These are phyloP conservation scores for Prunus padus DNA, from an alignment of 306 rosid genomes.

Conservation along the genomic window DNA sequence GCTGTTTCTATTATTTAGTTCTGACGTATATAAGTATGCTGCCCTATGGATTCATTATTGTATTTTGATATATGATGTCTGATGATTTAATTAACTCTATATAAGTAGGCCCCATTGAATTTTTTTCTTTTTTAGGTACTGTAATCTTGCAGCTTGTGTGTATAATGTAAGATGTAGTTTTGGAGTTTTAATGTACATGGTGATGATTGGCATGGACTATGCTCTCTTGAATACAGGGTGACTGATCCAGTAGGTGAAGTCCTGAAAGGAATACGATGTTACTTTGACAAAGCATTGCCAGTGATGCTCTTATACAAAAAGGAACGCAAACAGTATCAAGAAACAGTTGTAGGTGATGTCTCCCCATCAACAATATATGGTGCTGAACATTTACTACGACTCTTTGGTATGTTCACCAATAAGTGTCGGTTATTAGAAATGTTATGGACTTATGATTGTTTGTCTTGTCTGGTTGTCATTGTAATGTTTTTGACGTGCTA, in stretches of 20 bases:
- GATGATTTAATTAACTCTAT: background rate
- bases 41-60: background rate
- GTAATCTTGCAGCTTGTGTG: background rate
- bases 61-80: background rate
- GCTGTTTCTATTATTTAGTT: slow-evolving; percentile 7
- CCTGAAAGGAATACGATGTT: slow-evolving; percentile 82
- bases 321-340: slow-evolving; percentile 83
- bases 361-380: slow-evolving; percentile 89
- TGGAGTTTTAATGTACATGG: slow-evolving; percentile 18
- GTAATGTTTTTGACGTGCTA: background rate
- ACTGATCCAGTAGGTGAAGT: slow-evolving; percentile 77
- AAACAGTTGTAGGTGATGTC: slow-evolving; percentile 49
- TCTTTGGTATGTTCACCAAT: slow-evolving; percentile 65
- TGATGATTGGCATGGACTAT: slow-evolving; percentile 24
- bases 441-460: slow-evolving; percentile 17
- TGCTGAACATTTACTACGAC: slow-evolving; percentile 93
- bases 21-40: background rate
- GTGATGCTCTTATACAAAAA: slow-evolving; percentile 82
- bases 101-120: background rate
- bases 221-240: slow-evolving; percentile 47
- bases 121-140: background rate
- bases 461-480: background rate
- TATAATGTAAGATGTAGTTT: background rate
- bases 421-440: slow-evolving; percentile 18
- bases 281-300: slow-evolving; percentile 93